Base-by-base conservation (phyloP, 139 green algal species). In the Diplosphaera chodatii region DNA sequence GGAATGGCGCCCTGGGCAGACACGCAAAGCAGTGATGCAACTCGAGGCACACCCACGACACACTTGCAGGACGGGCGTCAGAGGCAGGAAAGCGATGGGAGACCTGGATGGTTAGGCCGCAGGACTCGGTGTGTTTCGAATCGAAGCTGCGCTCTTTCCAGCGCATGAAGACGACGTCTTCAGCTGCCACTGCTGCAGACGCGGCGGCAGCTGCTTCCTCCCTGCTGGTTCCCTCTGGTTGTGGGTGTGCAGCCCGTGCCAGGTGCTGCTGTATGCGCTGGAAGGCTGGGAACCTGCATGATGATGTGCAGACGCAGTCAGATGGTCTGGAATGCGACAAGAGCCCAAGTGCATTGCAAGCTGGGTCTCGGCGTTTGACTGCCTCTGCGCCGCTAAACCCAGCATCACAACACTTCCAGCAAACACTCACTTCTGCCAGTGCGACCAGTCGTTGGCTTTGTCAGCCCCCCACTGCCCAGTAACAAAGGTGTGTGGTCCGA, bases 81-180 rank as follows among this genome's bases (percentile, higher is more conserved):
- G n/a, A n/a, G n/a, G n/a, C n/a, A n/a, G n/a, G 37, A 48, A 48
- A 48, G 16, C 48, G 48, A 59, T 25, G 16, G 10, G 10, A 21
- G 13, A 59, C 83, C 21, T 86, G 78, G 56, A 94, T 94, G 31
- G 89, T 94, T 37, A 94, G 77, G 18, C 85, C 80, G 68, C 82
- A 89, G 63, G 75, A 71, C 23, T 63, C 66, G 33, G 64, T 67
- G 10, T 74, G 70, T 29, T 83, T 86, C 23, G 31, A 81, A 23
- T 91, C 74, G 76, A 96, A 95, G 69, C 78, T 87, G 73, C 88
- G 80, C 74, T 95, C 89, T 77, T 96, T 95, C 87, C 88, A 94
- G 22, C 89, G 74, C 90, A 94, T 90, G 72, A 77, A 92, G 18
- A 93, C 79, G 31, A 80, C 73, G 18, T 69, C 48, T 30, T 86